phyloP scores from a whole-genome alignment of 1,284 basidiomycete genomes.

The Schizophyllum commune region DNA sequence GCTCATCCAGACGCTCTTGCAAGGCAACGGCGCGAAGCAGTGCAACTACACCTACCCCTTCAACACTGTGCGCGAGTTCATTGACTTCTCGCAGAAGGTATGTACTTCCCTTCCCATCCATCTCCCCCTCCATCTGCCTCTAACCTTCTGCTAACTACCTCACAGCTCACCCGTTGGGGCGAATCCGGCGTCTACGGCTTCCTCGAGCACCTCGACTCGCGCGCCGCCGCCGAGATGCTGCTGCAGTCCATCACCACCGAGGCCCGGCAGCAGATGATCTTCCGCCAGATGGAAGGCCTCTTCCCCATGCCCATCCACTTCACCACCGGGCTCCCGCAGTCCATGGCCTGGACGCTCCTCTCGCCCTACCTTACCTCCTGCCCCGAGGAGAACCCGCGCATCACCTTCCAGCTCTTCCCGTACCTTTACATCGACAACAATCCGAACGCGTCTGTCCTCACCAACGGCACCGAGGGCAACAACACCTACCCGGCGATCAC shows the following conservation, averaged over 20 bases:
- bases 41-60: slow-evolving; percentile 62
- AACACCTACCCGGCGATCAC: slow-evolving; percentile 25
- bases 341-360: slow-evolving; percentile 57
- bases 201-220: slow-evolving; percentile 53
- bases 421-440: slow-evolving; percentile 37
- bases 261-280: slow-evolving; percentile 60
- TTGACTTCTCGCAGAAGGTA: slow-evolving; percentile 56
- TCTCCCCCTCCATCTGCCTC: neutral
- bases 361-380: slow-evolving; percentile 51
- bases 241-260: slow-evolving; percentile 59
- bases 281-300: slow-evolving; percentile 56
- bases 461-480: slow-evolving; percentile 42
- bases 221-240: slow-evolving; percentile 47
- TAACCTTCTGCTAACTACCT: neutral
- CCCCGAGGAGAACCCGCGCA: slow-evolving; percentile 48
- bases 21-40: slow-evolving; percentile 31
- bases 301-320: slow-evolving; percentile 54
- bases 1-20: slow-evolving; percentile 40
- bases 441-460: slow-evolving; percentile 34
- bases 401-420: slow-evolving; percentile 51
- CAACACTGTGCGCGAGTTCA: slow-evolving; percentile 48
- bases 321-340: slow-evolving; percentile 47
- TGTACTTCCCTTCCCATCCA: slow-evolving; percentile 11
- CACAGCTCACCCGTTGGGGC: slow-evolving; percentile 40
- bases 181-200: slow-evolving; percentile 61